Percentiles rank a stretch among this genome's conserved stretches.
Evolutionary conservation across 345 rosid genomes (phyloP).

Genomic region (Eucalyptus pauciflora): DNA sequence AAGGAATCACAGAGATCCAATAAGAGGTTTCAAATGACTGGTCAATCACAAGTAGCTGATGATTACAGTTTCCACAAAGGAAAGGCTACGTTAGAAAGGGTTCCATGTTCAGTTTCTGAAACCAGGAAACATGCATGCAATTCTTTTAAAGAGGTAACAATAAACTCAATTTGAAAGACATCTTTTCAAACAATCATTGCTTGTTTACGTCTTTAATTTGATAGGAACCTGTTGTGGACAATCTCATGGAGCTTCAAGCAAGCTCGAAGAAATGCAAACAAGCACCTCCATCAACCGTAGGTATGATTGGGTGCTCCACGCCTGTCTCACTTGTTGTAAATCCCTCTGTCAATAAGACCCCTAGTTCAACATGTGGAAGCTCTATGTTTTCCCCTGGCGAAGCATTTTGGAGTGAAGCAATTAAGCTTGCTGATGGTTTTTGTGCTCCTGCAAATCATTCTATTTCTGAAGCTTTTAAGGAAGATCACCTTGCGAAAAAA

Average conservation of each 20-base stretch:
- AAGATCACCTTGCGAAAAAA: neutral
- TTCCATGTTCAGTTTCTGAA: constrained; percentile 16
- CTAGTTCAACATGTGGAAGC: constrained; percentile 73
- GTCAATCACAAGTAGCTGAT: constrained; percentile 8
- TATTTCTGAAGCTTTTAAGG: neutral
- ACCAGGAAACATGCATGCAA: constrained; percentile 3
- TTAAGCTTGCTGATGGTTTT: constrained; percentile 85
- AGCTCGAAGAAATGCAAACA: constrained; percentile 57
- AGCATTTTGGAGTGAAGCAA: constrained; percentile 96
- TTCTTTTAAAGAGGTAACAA: constrained; percentile 33
- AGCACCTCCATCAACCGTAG: constrained; percentile 17
- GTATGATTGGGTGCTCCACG: constrained; percentile 34
- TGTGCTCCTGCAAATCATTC: constrained; percentile 20
- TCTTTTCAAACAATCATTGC: neutral
- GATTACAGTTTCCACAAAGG: constrained; percentile 9
- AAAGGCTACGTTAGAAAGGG: constrained; percentile 25
- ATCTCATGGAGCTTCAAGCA: constrained; percentile 19
- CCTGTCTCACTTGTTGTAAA: constrained; percentile 48
- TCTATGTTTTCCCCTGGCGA: constrained; percentile 93
- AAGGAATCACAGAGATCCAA: constrained; percentile 25
- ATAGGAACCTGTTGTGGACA: constrained; percentile 18
- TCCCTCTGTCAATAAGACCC: constrained; percentile 33
- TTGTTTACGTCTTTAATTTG: neutral
- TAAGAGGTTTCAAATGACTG: constrained; percentile 32
- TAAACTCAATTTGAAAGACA: neutral